Evolutionary conservation across 495 filamentous ascomycete species (phyloP).

Genomic region (Lindgomyces ingoldianus): DNA sequence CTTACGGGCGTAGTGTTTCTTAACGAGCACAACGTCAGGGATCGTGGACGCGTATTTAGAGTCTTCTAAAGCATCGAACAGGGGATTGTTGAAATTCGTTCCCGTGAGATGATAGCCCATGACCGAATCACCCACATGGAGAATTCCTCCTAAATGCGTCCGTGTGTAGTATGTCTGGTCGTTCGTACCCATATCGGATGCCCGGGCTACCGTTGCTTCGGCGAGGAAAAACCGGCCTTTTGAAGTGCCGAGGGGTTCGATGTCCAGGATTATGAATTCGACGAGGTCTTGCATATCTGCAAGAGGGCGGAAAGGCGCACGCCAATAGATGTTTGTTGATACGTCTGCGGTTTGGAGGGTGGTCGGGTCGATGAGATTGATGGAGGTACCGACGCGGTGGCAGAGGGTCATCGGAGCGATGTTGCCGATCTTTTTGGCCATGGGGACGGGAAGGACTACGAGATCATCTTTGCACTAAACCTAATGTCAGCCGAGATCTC

Average conservation of each 20-base stretch:
- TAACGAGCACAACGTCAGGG: constrained; percentile 91
- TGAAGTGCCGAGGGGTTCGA: constrained; percentile 71
- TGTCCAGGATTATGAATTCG: constrained; percentile 94
- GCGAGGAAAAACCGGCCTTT: constrained; percentile 83
- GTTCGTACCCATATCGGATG: constrained; percentile 86
- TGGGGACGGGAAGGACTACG: constrained; percentile 83
- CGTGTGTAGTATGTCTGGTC: constrained; percentile 81
- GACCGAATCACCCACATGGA: constrained; percentile 87
- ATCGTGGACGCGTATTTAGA: constrained; percentile 70
- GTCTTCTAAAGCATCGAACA: constrained; percentile 78
- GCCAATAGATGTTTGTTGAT: constrained; percentile 79
- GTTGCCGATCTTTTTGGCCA: constrained; percentile 82
- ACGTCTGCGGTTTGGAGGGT: constrained; percentile 90
- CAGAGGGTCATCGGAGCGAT: constrained; percentile 82
- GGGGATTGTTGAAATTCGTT: constrained; percentile 84
- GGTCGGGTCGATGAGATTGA: constrained; percentile 86
- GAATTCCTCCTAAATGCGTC: constrained; percentile 83
- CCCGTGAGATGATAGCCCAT: constrained; percentile 88
- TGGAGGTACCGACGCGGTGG: constrained; percentile 80
- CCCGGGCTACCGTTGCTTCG: constrained; percentile 82
- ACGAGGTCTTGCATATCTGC: constrained; percentile 82
- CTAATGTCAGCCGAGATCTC: background rate
- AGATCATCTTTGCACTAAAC: constrained; percentile 80
- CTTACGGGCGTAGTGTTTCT: constrained; percentile 89
- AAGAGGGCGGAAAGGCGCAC: constrained; percentile 76